Evolutionary conservation across 1,284 basidiomycete species (phyloP).

Genomic region (Ustilago curta): DNA sequence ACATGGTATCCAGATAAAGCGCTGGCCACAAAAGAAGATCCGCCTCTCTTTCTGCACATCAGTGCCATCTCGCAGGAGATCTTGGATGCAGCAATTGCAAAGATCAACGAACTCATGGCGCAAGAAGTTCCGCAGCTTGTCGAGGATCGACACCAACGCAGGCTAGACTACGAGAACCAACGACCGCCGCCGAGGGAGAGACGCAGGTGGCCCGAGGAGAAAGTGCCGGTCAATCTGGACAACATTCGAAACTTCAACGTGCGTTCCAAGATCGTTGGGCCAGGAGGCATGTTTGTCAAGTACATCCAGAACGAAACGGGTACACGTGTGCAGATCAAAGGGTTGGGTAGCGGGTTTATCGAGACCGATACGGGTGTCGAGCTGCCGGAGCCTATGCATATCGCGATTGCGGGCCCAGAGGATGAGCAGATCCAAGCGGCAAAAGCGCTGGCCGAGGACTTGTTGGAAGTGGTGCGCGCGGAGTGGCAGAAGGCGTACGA

Average conservation of each 20-base stretch:
- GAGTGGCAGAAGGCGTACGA: slow-evolving; percentile 64
- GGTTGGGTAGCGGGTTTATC: slow-evolving; percentile 91
- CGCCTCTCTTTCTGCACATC: slow-evolving; percentile 91
- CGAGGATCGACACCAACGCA: slow-evolving; percentile 61
- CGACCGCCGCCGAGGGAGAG: slow-evolving; percentile 47
- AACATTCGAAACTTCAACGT: slow-evolving; percentile 96
- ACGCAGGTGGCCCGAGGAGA: slow-evolving; percentile 62
- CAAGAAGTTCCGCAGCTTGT: slow-evolving; percentile 73
- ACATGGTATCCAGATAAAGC: slow-evolving; percentile 77
- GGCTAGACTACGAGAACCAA: slow-evolving; percentile 54
- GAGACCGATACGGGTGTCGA: slow-evolving; percentile 93
- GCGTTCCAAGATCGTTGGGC: slow-evolving; percentile 95
- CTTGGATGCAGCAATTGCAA: slow-evolving; percentile 81
- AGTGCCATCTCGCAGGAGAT: slow-evolving; percentile 83
- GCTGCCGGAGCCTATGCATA: slow-evolving; percentile 88
- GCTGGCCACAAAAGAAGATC: slow-evolving; percentile 59
- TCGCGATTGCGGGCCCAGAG: slow-evolving; percentile 62
- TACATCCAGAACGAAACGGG: slow-evolving; percentile 97
- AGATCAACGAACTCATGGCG: slow-evolving; percentile 87
- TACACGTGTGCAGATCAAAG: slow-evolving; percentile 98
- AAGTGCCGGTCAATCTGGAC: slow-evolving; percentile 81
- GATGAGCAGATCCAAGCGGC: slow-evolving; percentile 59
- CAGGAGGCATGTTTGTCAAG: slow-evolving; percentile 90
- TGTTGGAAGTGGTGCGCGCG: slow-evolving; percentile 61
- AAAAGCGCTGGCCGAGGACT: slow-evolving; percentile 59